Percentiles rank a stretch among this genome's conserved stretches.
Conservation (phyloP, 163 green algal species). For the Chlamydomonas reinhardtii region DNA sequence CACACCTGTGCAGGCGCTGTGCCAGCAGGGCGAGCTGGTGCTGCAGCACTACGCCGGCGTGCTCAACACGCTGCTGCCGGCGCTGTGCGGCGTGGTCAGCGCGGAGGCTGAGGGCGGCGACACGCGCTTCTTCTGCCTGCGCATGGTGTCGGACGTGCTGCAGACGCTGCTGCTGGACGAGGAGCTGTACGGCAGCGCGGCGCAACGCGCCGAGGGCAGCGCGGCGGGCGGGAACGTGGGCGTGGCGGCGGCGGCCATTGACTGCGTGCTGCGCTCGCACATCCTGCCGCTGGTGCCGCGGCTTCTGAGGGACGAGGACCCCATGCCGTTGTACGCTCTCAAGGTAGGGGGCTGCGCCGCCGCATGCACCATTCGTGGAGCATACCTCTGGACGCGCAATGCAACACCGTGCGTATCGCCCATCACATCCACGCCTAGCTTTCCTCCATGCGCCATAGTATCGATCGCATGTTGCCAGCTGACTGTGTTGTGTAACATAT, state of each 20-base stretch:
- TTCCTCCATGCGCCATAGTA: no score
- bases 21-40: conserved; percentile 74
- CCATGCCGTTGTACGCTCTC: conserved; percentile 93
- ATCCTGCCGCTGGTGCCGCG: conserved; percentile 84
- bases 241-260: conserved; percentile 58
- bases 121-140: conserved; percentile 89
- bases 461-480: no score
- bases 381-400: no score
- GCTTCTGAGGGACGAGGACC: conserved; percentile 88
- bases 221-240: neutral
- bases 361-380: no score
- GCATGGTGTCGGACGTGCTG: conserved; percentile 84
- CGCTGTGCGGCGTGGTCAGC: conserved; percentile 70
- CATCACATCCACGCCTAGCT: no score
- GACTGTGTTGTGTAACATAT: no score
- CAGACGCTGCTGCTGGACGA: conserved; percentile 67
- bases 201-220: conserved; percentile 11
- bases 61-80: conserved; percentile 68
- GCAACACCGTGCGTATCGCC: no score
- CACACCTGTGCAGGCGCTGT: conserved; percentile 53
- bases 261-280: conserved; percentile 68
- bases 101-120: conserved; percentile 67
- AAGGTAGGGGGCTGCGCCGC: conserved; percentile 72
- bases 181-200: conserved; percentile 57
- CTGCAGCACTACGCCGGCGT: conserved; percentile 64